Evolutionary conservation across 495 filamentous ascomycete genomes (phyloP).

Genomic region (Penicillium salamii): DNA sequence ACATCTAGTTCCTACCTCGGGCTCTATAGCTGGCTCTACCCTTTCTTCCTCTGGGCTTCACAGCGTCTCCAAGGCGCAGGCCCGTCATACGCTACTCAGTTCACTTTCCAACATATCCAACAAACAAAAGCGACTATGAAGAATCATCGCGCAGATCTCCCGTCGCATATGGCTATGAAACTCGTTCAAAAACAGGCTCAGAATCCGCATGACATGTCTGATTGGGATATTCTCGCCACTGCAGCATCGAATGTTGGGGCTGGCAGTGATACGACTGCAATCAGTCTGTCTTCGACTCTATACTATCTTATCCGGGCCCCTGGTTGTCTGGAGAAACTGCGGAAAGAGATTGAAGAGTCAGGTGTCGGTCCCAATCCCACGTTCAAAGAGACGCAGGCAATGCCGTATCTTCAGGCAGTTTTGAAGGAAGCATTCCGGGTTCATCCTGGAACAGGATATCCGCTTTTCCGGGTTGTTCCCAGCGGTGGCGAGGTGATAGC

Average conservation of each 20-base stretch:
- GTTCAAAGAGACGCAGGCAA: slow-evolving; percentile 52
- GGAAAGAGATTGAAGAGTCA: slow-evolving; percentile 53
- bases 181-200: background rate
- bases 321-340: slow-evolving; percentile 37
- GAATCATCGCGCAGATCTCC: background rate
- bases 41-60: background rate
- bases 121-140: background rate
- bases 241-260: slow-evolving; percentile 55
- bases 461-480: slow-evolving; percentile 42
- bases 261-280: slow-evolving; percentile 65
- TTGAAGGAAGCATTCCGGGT: slow-evolving; percentile 68
- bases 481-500: background rate
- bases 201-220: background rate
- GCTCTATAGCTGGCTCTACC: background rate
- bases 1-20: background rate
- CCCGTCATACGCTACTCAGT: background rate
- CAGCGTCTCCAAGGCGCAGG: background rate
- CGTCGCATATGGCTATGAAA: background rate
- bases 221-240: slow-evolving; percentile 54
- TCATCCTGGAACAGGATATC: slow-evolving; percentile 56
- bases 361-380: slow-evolving; percentile 44
- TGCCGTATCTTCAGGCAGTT: slow-evolving; percentile 63
- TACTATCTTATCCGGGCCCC: slow-evolving; percentile 62
- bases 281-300: slow-evolving; percentile 59
- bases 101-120: background rate